Conservation (phyloP, 2,329 filamentous ascomycete species). For the Ascochyta clinopodiicola region DNA sequence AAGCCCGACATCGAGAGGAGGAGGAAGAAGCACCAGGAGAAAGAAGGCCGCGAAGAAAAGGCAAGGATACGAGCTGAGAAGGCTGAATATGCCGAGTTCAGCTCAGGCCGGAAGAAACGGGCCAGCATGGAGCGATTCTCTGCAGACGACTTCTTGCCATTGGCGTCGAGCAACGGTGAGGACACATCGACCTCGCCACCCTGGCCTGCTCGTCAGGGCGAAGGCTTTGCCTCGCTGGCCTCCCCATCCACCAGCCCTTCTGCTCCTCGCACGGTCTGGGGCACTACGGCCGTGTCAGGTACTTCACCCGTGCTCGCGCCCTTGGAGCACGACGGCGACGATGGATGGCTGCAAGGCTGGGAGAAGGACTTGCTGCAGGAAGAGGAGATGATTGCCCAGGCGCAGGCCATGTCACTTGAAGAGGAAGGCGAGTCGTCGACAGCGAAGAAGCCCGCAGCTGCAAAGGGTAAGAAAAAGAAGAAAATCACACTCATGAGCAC, state of each 20-base stretch:
- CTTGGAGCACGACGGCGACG: slow-evolving; percentile 59
- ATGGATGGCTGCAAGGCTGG: slow-evolving; percentile 88
- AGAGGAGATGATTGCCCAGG: slow-evolving; percentile 57
- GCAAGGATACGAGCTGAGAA: slow-evolving; percentile 83
- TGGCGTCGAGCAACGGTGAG: slow-evolving; percentile 43
- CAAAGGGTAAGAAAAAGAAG: slow-evolving; percentile 70
- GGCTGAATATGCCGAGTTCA: slow-evolving; percentile 74
- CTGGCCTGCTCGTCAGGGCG: slow-evolving; percentile 61
- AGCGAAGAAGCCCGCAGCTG: slow-evolving; percentile 46
- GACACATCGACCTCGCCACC: slow-evolving; percentile 55
- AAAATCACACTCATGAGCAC: slow-evolving; percentile 75
- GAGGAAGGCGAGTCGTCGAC: slow-evolving; percentile 26
- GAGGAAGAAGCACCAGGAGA: slow-evolving; percentile 79
- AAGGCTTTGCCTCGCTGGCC: slow-evolving; percentile 69
- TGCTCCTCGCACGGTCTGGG: slow-evolving; percentile 84
- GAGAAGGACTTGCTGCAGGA: slow-evolving; percentile 77
- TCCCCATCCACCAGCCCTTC: slow-evolving; percentile 83
- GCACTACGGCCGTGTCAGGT: slow-evolving; percentile 72
- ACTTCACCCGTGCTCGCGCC: slow-evolving; percentile 62
- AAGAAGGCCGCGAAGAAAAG: slow-evolving; percentile 84
- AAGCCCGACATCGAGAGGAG: slow-evolving; percentile 76
- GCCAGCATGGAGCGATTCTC: slow-evolving; percentile 62
- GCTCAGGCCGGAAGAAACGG: slow-evolving; percentile 67
- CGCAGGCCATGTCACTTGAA: slow-evolving; percentile 50
- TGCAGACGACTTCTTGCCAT: slow-evolving; percentile 55